These are phyloP conservation scores for Krasilnikovozyma curviuscula DNA, from an alignment of 768 basidiomycete species.

Conservation along the genomic window DNA sequence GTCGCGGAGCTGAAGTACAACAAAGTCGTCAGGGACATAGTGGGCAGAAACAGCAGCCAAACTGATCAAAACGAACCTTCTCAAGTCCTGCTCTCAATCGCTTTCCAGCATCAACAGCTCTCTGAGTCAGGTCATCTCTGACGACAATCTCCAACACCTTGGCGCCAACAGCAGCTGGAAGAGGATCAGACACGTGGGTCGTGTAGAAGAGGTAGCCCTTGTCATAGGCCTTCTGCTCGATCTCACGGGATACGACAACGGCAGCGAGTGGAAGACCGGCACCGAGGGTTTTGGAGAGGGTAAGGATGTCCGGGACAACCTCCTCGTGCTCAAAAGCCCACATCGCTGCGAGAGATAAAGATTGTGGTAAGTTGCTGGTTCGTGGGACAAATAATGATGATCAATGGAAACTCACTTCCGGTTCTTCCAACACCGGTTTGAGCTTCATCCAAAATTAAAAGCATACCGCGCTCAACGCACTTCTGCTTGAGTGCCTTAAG, in stretches of 20 bases:
- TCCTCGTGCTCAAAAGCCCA: slow-evolving; percentile 18
- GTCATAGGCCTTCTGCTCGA: slow-evolving; percentile 7
- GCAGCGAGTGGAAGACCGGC: slow-evolving; percentile 19
- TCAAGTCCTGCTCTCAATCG: slow-evolving; percentile 7
- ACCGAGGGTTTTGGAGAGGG: slow-evolving; percentile 20
- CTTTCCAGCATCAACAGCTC: slow-evolving; percentile 5
- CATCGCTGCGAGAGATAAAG: slow-evolving; percentile 9
- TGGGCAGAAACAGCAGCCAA: too few relatives aligned
- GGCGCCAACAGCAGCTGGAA: slow-evolving; percentile 12
- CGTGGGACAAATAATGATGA: background rate
- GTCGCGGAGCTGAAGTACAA: slow-evolving; percentile 14
- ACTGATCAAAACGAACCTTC: too few relatives aligned
- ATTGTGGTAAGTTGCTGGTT: background rate
- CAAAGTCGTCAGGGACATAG: too few relatives aligned
- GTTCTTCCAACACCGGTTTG: slow-evolving; percentile 18
- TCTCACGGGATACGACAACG: slow-evolving; percentile 12
- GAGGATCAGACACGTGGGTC: slow-evolving; percentile 17
- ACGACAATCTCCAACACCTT: slow-evolving; percentile 14
- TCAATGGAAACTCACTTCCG: slow-evolving; percentile 11
- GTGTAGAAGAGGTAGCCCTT: slow-evolving; percentile 18
- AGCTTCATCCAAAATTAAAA: slow-evolving; percentile 20
- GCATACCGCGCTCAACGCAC: slow-evolving; percentile 18
- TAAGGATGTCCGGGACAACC: slow-evolving; percentile 19
- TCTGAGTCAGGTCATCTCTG: slow-evolving; percentile 6
- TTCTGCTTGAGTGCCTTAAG: slow-evolving; percentile 15